These are phyloP conservation scores for Phaffia australis DNA, from an alignment of 768 basidiomycete genomes.

Conservation along the genomic window DNA sequence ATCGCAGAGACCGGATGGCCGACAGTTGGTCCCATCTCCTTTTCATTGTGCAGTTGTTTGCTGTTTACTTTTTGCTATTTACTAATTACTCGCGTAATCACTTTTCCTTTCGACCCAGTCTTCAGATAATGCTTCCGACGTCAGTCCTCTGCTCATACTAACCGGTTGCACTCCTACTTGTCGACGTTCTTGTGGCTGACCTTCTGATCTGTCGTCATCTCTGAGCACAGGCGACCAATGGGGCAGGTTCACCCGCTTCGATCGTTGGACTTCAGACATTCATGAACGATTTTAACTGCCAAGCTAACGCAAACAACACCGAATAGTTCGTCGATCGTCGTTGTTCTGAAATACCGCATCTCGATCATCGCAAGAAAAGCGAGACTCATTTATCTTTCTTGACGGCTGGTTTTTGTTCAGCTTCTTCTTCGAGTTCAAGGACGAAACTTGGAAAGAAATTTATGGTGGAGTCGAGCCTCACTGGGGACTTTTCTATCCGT, in stretches of 20 bases:
- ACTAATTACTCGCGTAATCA: slow-evolving; percentile 17
- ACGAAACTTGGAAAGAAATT: slow-evolving; percentile 68
- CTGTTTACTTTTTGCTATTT: no score
- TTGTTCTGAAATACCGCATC: not conserved
- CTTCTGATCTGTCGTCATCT: slow-evolving; percentile 46
- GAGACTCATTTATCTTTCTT: not conserved
- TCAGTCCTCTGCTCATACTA: not conserved
- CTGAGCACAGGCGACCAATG: slow-evolving; percentile 42
- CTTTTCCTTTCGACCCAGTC: slow-evolving; percentile 16
- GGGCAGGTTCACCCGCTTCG: slow-evolving; percentile 50
- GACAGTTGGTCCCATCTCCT: slow-evolving; percentile 31
- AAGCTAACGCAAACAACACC: slow-evolving; percentile 68
- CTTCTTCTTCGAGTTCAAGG: slow-evolving; percentile 49
- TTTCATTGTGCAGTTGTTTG: slow-evolving; percentile 16
- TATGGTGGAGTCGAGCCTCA: slow-evolving; percentile 57
- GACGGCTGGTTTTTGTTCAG: slow-evolving; percentile 3
- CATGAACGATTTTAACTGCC: slow-evolving; percentile 76
- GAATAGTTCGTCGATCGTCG: slow-evolving; percentile 67
- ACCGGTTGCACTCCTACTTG: slow-evolving; percentile 5
- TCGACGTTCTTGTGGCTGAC: slow-evolving; percentile 36
- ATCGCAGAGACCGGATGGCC: slow-evolving; percentile 77
- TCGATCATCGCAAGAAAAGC: not conserved
- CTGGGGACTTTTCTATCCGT: slow-evolving; percentile 57
- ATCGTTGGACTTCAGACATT: slow-evolving; percentile 49
- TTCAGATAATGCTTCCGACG: slow-evolving; percentile 39